A percentile compares a stretch with the other conserved stretches of the same genome.
phyloP scores from a whole-genome alignment of 2,329 filamentous ascomycete genomes.

The Clonostachys solani region DNA sequence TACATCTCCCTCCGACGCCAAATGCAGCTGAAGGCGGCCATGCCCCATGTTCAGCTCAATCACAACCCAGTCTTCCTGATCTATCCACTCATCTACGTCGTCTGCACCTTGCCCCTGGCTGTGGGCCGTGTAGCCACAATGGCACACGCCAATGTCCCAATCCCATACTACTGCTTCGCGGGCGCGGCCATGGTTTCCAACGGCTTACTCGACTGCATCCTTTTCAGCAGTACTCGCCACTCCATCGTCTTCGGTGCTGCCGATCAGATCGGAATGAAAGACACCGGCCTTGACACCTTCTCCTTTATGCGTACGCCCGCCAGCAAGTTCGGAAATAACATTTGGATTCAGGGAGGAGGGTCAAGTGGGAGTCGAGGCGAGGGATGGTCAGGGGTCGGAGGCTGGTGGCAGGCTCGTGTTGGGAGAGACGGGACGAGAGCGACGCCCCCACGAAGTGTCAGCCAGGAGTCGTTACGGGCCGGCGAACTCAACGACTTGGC shows the following conservation, averaged over 20 bases:
- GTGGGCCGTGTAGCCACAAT: slow-evolving; percentile 55
- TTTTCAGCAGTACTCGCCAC: slow-evolving; percentile 30
- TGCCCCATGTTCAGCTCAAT: neutral
- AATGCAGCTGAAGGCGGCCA: neutral
- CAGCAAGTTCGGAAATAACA: slow-evolving; percentile 23
- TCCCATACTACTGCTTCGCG: slow-evolving; percentile 43
- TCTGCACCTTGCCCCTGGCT: slow-evolving; percentile 58
- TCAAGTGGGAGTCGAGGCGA: neutral
- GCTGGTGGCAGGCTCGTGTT: neutral
- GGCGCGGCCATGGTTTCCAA: slow-evolving; percentile 46
- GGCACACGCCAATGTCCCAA: slow-evolving; percentile 38
- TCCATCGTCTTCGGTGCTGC: slow-evolving; percentile 20
- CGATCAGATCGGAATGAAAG: slow-evolving; percentile 15
- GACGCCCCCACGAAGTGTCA: neutral
- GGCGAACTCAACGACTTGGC: neutral
- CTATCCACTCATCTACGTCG: slow-evolving; percentile 58
- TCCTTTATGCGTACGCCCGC: slow-evolving; percentile 16
- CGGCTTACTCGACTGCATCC: slow-evolving; percentile 35
- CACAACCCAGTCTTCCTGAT: slow-evolving; percentile 40
- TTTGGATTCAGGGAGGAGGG: slow-evolving; percentile 4
- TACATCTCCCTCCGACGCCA: slow-evolving; percentile 23
- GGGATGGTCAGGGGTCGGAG: neutral
- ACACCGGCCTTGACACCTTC: slow-evolving; percentile 30
- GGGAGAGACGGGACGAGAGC: neutral
- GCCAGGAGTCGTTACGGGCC: neutral